These are phyloP conservation scores for Globisporangium nodosum DNA, from an alignment of 352 stramenopile species.

Conservation along the genomic window DNA sequence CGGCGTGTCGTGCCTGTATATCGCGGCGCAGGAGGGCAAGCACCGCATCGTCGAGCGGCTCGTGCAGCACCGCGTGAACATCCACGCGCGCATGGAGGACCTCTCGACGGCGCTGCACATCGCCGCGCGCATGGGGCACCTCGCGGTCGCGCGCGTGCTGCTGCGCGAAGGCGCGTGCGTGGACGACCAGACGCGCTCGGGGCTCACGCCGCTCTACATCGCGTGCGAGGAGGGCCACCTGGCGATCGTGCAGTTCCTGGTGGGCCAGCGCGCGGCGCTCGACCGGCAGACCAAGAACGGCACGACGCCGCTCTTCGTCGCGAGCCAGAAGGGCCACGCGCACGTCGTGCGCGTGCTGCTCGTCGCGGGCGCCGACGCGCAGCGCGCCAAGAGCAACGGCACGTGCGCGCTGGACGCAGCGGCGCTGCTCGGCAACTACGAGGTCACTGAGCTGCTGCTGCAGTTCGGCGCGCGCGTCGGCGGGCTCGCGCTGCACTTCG, in stretches of 20 bases:
- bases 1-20: conserved; percentile 73
- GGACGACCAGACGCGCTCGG: conserved; percentile 74
- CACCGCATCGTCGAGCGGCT: conserved; percentile 50
- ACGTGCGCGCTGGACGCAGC: conserved; percentile 71
- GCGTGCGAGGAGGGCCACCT: conserved; percentile 78
- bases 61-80: conserved; percentile 36
- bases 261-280: conserved; percentile 26
- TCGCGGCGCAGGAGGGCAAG: conserved; percentile 79
- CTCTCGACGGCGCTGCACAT: conserved; percentile 74
- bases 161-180: conserved; percentile 44
- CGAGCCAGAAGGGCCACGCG: conserved; percentile 66
- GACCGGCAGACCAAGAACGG: conserved; percentile 47
- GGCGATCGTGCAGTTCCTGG: conserved; percentile 52
- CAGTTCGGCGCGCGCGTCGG: conserved; percentile 59
- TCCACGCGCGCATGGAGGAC: conserved; percentile 73
- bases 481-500: conserved; percentile 66
- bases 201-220: conserved; percentile 76
- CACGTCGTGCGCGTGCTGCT: conserved; percentile 54
- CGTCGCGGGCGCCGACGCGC: conserved; percentile 37
- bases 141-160: conserved; percentile 41
- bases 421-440: conserved; percentile 52
- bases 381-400: conserved; percentile 64
- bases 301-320: conserved; percentile 69
- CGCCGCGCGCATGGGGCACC: conserved; percentile 71
- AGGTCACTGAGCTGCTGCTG: conserved; percentile 54